Evolutionary conservation across 2,329 filamentous ascomycete genomes (phyloP), one percentile per base, ranked within the genome.

Genomic region (Penicillium sp.): DNA sequence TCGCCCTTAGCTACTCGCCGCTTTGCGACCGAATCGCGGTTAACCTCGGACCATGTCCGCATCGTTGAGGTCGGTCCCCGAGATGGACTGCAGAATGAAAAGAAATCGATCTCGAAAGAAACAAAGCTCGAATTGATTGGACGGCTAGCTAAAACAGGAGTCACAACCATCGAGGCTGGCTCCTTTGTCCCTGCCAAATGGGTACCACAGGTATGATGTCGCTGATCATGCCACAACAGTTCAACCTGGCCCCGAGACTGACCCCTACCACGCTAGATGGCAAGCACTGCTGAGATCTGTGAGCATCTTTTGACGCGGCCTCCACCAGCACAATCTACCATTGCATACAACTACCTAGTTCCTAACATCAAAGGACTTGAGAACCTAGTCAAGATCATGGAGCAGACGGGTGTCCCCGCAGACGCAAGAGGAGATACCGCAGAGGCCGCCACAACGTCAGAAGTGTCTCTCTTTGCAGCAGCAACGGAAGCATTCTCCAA

Each of bases 281-380:
- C 83, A 13, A 86, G 84, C 55, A 86, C 85, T 8, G 79, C 83
- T 43, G 79, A 85, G 54, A 85, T 87, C 21, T 79, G 86, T 31
- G 75, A 83, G 51, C 75, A 80, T 44, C 71, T 86, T 31, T 73
- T 86, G 49, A 68, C 74, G 47, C 71, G 72, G 6, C 79, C 82
- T 6, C 83, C 83, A 2, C 64, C 72, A 49, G 79, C 83, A 3
- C 66, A 77, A 13, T 68, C 77, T 47, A 75, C 79, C 3, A 81
- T 87, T 48, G 83, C 82, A 46, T 88, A 87, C 70, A 86, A 87
- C 71, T 88, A 84, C 75, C 82, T 88, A 5, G 79, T 87, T 1
- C 85, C 85, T 1, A 88, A 88, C 58, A 78, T 80, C 62, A 83
- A 80, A 71, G 85, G 85, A 13, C 71, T 87, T 2, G 82, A 87